phyloP scores from a whole-genome alignment of 2,329 filamentous ascomycete species.

The Xylariaceae sp. region DNA sequence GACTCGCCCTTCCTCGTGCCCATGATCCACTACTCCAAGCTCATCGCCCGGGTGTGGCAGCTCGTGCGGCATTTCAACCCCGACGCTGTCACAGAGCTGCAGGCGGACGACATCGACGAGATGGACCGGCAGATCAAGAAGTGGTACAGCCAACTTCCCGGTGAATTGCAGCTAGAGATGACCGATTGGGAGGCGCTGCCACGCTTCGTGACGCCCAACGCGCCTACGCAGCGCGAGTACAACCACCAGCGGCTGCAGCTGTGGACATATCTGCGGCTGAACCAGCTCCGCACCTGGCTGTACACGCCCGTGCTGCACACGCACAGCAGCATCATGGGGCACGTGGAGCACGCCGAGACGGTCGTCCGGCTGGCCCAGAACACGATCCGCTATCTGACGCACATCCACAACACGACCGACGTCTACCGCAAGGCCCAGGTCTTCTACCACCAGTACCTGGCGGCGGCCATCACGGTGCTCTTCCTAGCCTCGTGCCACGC shows the following conservation, averaged over 20 bases:
- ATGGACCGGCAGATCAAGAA: constrained; percentile 77
- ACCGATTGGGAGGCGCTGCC: constrained; percentile 48
- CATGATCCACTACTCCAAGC: constrained; percentile 78
- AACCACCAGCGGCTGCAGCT: constrained; percentile 69
- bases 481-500: constrained; percentile 72
- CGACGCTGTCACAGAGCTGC: constrained; percentile 53
- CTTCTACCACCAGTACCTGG: constrained; percentile 75
- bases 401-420: constrained; percentile 64
- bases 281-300: constrained; percentile 84
- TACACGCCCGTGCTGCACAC: constrained; percentile 84
- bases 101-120: constrained; percentile 67
- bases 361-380: constrained; percentile 70
- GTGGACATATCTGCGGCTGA: constrained; percentile 77
- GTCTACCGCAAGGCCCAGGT: constrained; percentile 66
- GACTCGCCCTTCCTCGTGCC: constrained; percentile 63
- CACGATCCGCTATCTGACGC: constrained; percentile 63
- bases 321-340: constrained; percentile 71
- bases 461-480: constrained; percentile 65
- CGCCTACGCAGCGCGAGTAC: constrained; percentile 45
- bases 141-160: constrained; percentile 75
- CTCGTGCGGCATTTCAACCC: constrained; percentile 64
- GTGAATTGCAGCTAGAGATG: constrained; percentile 39
- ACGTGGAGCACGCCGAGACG: constrained; percentile 64
- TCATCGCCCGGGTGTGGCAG: constrained; percentile 81
- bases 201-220: constrained; percentile 18